Evolutionary conservation across 2,329 filamentous ascomycete genomes (phyloP).

Genomic region (Calonectria pseudoturangicola): DNA sequence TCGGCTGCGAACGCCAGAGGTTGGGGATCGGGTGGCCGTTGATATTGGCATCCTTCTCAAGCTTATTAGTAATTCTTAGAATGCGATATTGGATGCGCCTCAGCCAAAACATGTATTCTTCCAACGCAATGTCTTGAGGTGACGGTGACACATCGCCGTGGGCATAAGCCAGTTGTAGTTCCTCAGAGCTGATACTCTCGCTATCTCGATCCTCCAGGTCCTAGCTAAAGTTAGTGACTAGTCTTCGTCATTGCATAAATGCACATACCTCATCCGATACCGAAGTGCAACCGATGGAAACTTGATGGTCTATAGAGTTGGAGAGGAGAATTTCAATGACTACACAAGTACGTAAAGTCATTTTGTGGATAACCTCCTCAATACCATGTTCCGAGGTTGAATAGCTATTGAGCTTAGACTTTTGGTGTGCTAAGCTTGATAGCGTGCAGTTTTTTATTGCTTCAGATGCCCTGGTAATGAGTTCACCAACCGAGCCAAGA

Average conservation of each 20-base stretch:
- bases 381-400: background rate
- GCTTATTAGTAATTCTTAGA: background rate
- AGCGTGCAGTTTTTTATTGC: constrained; percentile 7
- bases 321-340: constrained; percentile 17
- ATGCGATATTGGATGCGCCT: constrained; percentile 13
- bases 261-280: constrained; percentile 1
- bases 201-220: background rate
- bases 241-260: too few relatives aligned
- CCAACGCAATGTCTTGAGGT: background rate
- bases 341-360: constrained; percentile 11
- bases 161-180: background rate
- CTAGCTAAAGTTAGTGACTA: background rate
- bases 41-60: background rate
- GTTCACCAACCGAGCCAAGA: constrained; percentile 12
- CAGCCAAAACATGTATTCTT: constrained; percentile 16
- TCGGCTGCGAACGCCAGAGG: constrained; percentile 11
- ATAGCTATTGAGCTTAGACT: background rate
- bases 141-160: background rate
- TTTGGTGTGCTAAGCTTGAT: background rate
- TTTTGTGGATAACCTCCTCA: constrained; percentile 16
- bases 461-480: background rate
- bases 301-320: constrained; percentile 10
- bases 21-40: constrained; percentile 1
- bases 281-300: background rate
- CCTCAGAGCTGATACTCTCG: constrained; percentile 1